A percentile compares a stretch with the other conserved stretches of the same genome.
Conservation (phyloP, 805 yeast species). For the Candida ponderosae region DNA sequence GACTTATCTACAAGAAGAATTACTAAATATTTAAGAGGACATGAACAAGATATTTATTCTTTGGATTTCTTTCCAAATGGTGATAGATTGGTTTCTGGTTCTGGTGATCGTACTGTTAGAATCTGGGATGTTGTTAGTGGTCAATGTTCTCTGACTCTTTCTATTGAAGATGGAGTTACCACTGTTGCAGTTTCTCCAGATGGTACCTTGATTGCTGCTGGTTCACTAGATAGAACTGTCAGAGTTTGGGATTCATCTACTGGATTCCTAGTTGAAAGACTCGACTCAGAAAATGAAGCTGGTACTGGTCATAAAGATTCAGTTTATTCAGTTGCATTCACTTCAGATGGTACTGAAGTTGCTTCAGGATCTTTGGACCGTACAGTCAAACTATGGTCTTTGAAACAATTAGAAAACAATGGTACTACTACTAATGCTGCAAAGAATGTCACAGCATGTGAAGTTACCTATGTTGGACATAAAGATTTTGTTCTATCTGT, state of each 20-base stretch:
- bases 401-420: constrained; percentile 48
- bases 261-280: constrained; percentile 84
- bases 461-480: constrained; percentile 91
- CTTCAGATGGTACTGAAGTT: constrained; percentile 84
- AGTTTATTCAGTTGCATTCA: constrained; percentile 89
- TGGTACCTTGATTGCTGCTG: constrained; percentile 91
- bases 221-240: constrained; percentile 90
- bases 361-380: constrained; percentile 94
- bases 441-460: constrained; percentile 53
- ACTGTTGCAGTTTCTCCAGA: constrained; percentile 97
- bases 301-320: constrained; percentile 96
- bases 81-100: constrained; percentile 85
- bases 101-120: constrained; percentile 94
- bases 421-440: constrained; percentile 31
- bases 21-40: constrained; percentile 83
- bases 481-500: constrained; percentile 93
- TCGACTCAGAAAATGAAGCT: constrained; percentile 80
- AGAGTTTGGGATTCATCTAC: constrained; percentile 95
- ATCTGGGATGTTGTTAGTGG: constrained; percentile 93
- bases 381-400: constrained; percentile 93
- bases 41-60: constrained; percentile 96
- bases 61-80: constrained; percentile 94
- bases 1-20: constrained; percentile 80
- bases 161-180: constrained; percentile 96
- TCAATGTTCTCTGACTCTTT: constrained; percentile 78